Conservation (phyloP, 139 green algal genomes). For the Picochlorum sp. region DNA sequence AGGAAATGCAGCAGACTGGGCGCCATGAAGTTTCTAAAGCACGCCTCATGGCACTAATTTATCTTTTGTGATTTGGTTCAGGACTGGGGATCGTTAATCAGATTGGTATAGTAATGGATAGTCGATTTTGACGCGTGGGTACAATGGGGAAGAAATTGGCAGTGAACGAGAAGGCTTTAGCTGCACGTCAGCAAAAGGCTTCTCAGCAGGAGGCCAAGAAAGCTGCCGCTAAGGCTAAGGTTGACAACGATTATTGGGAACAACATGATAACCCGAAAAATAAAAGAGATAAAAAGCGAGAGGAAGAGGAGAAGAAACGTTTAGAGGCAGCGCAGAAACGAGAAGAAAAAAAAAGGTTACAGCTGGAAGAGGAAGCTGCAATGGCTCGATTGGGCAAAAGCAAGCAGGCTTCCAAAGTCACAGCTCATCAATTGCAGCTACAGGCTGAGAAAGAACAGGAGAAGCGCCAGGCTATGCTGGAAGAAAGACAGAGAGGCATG, state of each 20-base stretch:
- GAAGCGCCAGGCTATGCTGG: not conserved
- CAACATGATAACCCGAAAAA: conserved; percentile 37
- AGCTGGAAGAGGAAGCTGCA: conserved; percentile 46
- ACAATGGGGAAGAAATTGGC: conserved; percentile 11
- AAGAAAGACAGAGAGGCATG: not conserved
- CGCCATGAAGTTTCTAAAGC: too few relatives aligned
- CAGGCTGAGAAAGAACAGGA: not conserved
- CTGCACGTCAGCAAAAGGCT: conserved; percentile 26
- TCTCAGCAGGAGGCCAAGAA: conserved; percentile 22
- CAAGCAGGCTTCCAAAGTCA: conserved; percentile 26
- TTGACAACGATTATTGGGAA: conserved; percentile 39
- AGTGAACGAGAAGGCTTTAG: conserved; percentile 26
- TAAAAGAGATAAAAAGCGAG: conserved; percentile 39
- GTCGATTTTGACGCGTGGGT: not conserved
- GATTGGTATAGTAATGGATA: too few relatives aligned
- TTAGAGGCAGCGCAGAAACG: conserved; percentile 38
- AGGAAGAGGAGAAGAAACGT: conserved; percentile 43
- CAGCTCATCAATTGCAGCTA: not conserved
- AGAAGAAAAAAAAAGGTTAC: conserved; percentile 45
- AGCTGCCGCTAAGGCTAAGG: conserved; percentile 8
- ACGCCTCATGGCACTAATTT: too few relatives aligned
- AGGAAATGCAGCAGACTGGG: too few relatives aligned
- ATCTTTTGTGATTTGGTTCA: too few relatives aligned
- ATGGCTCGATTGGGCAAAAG: conserved; percentile 25
- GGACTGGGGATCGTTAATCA: too few relatives aligned